Evolutionary conservation across 1,284 basidiomycete species (phyloP).

Genomic region (Schizophyllum commune): DNA sequence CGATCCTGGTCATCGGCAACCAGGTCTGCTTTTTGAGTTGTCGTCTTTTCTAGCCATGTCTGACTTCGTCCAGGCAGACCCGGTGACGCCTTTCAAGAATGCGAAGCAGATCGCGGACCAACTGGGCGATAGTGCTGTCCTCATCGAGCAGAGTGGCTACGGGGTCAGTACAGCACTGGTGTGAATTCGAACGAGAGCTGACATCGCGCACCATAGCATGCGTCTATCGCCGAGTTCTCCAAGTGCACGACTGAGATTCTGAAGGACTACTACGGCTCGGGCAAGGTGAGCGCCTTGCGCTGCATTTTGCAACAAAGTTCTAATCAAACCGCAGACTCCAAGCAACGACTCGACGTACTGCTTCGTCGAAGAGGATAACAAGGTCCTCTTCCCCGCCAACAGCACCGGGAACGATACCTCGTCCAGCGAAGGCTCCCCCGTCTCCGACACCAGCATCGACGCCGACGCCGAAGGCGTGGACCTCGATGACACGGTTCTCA

Average conservation of each 20-base stretch:
- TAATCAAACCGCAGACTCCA: background rate
- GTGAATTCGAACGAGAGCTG: no score
- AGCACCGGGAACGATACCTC: background rate
- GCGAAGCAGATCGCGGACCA: conserved; percentile 12
- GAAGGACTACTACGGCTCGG: background rate
- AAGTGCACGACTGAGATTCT: background rate
- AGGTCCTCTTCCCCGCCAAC: background rate
- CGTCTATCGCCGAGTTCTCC: background rate
- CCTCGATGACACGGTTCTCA: background rate
- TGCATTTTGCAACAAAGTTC: background rate
- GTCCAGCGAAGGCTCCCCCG: background rate
- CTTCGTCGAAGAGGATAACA: background rate
- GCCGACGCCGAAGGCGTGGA: background rate
- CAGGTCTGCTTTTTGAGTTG: background rate
- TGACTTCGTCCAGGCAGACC: conserved; percentile 10
- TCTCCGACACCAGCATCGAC: background rate
- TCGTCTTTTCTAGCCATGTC: background rate
- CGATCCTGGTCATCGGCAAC: background rate
- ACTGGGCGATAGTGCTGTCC: conserved; percentile 11
- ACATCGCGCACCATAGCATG: background rate
- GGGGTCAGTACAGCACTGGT: conserved; percentile 1
- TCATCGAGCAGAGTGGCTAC: conserved; percentile 15
- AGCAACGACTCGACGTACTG: background rate
- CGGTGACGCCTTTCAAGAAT: conserved; percentile 13
- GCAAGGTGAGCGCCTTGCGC: background rate